phyloP scores from a whole-genome alignment of 495 filamentous ascomycete species.

The Penicillium tannophilum region DNA sequence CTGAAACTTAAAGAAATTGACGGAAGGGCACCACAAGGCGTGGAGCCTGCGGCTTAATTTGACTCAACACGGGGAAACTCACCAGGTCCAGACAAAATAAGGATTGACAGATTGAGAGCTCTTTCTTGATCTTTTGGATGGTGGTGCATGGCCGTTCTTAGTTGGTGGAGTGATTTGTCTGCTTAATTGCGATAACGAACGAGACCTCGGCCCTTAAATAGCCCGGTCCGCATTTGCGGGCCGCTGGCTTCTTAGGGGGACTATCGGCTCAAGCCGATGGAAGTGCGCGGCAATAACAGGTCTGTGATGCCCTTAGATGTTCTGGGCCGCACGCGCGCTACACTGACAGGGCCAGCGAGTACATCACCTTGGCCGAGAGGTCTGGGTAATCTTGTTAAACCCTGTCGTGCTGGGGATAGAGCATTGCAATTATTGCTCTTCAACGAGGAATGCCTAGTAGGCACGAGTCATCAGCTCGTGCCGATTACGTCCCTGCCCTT shows the following conservation, averaged over 20 bases:
- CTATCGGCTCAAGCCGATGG: slow-evolving; percentile 70
- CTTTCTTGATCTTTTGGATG: slow-evolving; percentile 65
- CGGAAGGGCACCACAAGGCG: slow-evolving; percentile 63
- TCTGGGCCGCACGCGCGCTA: slow-evolving; percentile 73
- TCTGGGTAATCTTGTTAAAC: slow-evolving; percentile 76
- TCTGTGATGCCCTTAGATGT: slow-evolving; percentile 74
- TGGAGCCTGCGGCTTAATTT: slow-evolving; percentile 72
- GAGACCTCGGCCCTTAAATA: slow-evolving; percentile 77
- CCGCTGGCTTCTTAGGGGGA: slow-evolving; percentile 70
- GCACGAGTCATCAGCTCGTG: slow-evolving; percentile 63
- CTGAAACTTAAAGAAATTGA: slow-evolving; percentile 74
- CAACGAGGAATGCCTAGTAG: slow-evolving; percentile 65
- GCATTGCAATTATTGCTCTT: slow-evolving; percentile 82
- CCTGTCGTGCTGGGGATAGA: slow-evolving; percentile 76
- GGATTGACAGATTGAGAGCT: slow-evolving; percentile 53
- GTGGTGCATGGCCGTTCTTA: slow-evolving; percentile 69
- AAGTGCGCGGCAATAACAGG: slow-evolving; percentile 73
- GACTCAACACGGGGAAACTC: slow-evolving; percentile 70
- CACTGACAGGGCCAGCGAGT: slow-evolving; percentile 58
- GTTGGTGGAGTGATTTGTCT: slow-evolving; percentile 72
- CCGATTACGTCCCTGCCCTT: slow-evolving; percentile 65
- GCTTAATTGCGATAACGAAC: slow-evolving; percentile 77
- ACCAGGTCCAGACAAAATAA: slow-evolving; percentile 68
- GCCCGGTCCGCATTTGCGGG: slow-evolving; percentile 63
- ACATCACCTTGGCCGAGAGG: slow-evolving; percentile 68